phyloP scores from a whole-genome alignment of 257 asterid genomes.

The Nicotiana sylvestris region DNA sequence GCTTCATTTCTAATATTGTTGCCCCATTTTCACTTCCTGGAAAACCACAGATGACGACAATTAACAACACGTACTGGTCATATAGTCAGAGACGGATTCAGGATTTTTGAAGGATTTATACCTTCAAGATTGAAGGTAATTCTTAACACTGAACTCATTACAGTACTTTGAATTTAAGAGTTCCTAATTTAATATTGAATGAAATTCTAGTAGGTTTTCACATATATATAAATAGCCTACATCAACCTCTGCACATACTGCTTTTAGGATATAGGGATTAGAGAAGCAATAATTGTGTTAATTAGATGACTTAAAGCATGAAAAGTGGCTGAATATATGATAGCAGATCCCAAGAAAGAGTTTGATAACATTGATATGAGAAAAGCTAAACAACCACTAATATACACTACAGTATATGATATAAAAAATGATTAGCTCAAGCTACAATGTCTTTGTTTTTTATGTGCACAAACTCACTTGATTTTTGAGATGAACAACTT shows the following conservation, averaged over 20 bases:
- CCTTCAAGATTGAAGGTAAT: no score
- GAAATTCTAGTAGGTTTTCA: no score
- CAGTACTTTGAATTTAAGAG: no score
- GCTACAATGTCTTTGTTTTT: neutral
- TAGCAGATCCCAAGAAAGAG: constrained; percentile 14
- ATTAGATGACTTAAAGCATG: neutral
- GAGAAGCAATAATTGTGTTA: neutral
- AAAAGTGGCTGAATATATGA: neutral
- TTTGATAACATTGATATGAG: neutral
- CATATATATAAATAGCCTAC: no score
- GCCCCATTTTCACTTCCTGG: constrained; percentile 65
- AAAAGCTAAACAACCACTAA: neutral
- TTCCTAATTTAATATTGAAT: no score
- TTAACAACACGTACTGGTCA: no score
- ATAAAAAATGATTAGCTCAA: neutral
- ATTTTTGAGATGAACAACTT: constrained; percentile 34
- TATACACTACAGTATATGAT: neutral
- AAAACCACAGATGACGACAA: neutral
- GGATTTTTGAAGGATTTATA: no score
- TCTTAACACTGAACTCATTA: no score
- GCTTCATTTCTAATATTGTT: constrained; percentile 71
- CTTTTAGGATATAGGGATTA: neutral
- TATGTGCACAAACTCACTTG: constrained; percentile 46
- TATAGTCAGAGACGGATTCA: neutral
- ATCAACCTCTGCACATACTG: neutral